Percentiles rank a stretch among this genome's conserved stretches.
Evolutionary conservation across 148 eudicot species (phyloP).

Genomic region (Vaccinium myrtillus): DNA sequence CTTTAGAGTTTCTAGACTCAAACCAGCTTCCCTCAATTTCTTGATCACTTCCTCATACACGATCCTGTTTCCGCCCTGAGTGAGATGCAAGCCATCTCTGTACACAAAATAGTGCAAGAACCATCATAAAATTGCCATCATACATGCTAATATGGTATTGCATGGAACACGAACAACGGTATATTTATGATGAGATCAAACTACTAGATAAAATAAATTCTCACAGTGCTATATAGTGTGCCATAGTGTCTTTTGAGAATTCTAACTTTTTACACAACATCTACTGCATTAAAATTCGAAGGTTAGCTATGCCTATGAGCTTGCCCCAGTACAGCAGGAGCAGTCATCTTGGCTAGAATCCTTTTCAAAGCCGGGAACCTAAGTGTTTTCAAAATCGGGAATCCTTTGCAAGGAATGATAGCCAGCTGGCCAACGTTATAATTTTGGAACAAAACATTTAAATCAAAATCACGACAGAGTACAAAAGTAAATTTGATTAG

Average conservation of each 20-base stretch:
- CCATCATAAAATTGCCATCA: not conserved
- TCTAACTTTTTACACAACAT: not conserved
- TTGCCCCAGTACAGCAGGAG: not conserved
- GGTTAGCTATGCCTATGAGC: not conserved
- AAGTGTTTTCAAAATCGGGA: not conserved
- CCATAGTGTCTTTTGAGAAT: not conserved
- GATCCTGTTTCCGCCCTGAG: conserved; percentile 53
- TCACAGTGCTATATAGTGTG: not conserved
- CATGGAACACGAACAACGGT: not conserved
- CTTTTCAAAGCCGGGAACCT: not conserved
- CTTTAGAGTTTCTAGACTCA: conserved; percentile 57
- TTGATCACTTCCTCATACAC: conserved; percentile 68
- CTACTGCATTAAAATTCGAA: not conserved
- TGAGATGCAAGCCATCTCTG: conserved; percentile 92
- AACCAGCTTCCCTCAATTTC: conserved; percentile 46
- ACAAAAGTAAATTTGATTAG: not conserved
- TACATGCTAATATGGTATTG: not conserved
- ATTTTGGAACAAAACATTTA: not conserved
- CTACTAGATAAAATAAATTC: not conserved
- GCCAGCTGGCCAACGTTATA: not conserved
- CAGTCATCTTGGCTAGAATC: not conserved
- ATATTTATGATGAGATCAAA: not conserved
- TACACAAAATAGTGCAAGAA: not conserved
- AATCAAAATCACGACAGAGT: not conserved
- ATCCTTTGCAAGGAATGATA: not conserved